Base-by-base conservation (phyloP, 2,329 filamentous ascomycete genomes). In the Sporothrix pallida region DNA sequence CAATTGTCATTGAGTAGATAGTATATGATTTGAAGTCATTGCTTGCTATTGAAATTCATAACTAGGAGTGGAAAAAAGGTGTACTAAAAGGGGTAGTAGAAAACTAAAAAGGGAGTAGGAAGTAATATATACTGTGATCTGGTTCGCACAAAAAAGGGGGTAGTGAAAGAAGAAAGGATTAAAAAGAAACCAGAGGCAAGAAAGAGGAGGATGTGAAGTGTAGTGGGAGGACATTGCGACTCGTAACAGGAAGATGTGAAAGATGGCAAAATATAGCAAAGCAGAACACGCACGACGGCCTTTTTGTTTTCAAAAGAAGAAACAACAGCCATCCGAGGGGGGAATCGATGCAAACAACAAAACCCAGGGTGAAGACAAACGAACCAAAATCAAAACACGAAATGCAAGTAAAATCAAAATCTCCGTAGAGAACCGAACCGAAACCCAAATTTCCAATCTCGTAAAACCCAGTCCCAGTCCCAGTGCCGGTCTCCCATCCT, bases 281-380 rank as follows among this genome's bases (percentile, higher is more conserved):
- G 52, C 1, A 52, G n/a, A 37, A 37, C 12, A 9, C 12, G 62
- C 62, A 67, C 44, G 42, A 67, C 62, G 44, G 42, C 62, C 62
- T 67, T 42, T 26, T 56, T 56, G 20, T 7, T 13, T 26, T 56
- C 9, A 26, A 10, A 56, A 26, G 20, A 15, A 67, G 7, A 17
- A 46, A 48, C 62, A 67, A 67, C 44, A 17, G 62, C 62, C 62
- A 48, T 67, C 42, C 12, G 23, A 67, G 60, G 62, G 62, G 62
- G 62, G 62, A 67, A 67, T 67, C 62, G 62, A 67, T 67, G 62
- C 62, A 67, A 67, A 60, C 20, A 23, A 15, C 62, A 67, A 67
- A 67, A 67, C 62, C 62, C 62, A 67, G 12, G 42, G 23, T 26
- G n/a, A 17, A 62, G 17, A 62, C 6, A 10, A 58, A 42, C 20